Evolutionary conservation across 169 alveolate species (phyloP).

Genomic region (Plasmodium malariae): DNA sequence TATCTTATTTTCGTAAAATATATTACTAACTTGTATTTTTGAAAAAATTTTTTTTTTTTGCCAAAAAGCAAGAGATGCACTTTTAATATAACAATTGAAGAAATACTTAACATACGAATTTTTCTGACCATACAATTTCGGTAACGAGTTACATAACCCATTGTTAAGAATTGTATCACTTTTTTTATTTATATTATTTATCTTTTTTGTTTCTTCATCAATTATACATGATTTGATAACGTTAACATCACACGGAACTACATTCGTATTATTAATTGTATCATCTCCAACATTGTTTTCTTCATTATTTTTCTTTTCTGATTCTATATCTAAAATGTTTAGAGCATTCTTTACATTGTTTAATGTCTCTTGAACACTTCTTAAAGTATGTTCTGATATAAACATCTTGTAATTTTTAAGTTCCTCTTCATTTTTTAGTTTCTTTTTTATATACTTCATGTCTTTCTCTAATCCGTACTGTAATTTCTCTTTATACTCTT

Average conservation of each 20-base stretch:
- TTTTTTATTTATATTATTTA: neutral
- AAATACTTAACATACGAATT: conserved; percentile 78
- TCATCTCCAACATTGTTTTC: neutral
- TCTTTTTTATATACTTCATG: conserved; percentile 72
- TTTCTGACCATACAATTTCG: conserved; percentile 69
- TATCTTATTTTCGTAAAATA: conserved; percentile 67
- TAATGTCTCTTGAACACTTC: conserved; percentile 81
- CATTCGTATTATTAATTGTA: neutral
- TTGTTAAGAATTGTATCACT: conserved; percentile 31
- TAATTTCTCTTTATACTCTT: conserved; percentile 60
- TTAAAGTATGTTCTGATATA: conserved; percentile 70
- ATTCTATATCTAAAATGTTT: conserved; percentile 69
- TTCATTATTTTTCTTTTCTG: neutral
- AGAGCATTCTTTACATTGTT: conserved; percentile 78
- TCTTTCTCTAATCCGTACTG: conserved; percentile 76
- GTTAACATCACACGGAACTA: neutral
- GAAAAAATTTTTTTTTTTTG: conserved; percentile 61
- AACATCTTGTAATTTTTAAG: conserved; percentile 73
- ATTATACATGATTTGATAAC: neutral
- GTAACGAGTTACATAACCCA: conserved; percentile 21
- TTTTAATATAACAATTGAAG: conserved; percentile 77
- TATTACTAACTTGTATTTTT: conserved; percentile 73
- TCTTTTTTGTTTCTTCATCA: neutral
- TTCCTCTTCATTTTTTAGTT: conserved; percentile 68
- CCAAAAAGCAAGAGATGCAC: conserved; percentile 77